Conservation (phyloP, 1,139 yeast genomes). For the Saccharomyces hybrid region DNA sequence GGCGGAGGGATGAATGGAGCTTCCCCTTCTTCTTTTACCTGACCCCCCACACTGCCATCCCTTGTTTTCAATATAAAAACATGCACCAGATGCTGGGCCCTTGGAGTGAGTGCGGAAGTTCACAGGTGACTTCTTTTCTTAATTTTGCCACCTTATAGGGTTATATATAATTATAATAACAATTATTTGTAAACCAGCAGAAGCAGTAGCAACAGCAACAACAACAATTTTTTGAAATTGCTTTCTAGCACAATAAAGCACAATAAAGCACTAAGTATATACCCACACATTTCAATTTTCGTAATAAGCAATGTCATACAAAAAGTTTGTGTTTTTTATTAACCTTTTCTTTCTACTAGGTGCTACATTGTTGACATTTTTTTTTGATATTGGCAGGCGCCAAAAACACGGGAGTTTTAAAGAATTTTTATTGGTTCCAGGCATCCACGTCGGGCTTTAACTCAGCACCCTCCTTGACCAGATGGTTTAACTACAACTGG, state of each 20-base stretch:
- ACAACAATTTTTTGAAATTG: too few relatives aligned
- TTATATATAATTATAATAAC: too few relatives aligned
- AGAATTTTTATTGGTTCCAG: constrained; percentile 57
- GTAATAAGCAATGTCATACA: constrained; percentile 12
- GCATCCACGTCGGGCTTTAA: constrained; percentile 52
- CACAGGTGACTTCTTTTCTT: neutral
- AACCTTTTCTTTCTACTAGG: constrained; percentile 29
- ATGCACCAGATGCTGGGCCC: neutral
- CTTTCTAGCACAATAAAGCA: neutral
- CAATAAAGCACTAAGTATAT: neutral
- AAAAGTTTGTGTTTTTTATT: constrained; percentile 20
- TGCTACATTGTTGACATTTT: constrained; percentile 44
- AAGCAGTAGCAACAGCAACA: neutral
- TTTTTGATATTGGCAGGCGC: constrained; percentile 60
- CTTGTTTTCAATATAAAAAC: neutral
- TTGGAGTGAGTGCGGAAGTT: neutral
- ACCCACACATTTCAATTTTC: neutral
- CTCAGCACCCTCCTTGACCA: constrained; percentile 39
- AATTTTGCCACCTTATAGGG: neutral
- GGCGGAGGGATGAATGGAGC: neutral
- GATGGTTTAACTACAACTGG: constrained; percentile 63
- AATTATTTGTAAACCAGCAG: too few relatives aligned
- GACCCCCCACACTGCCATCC: neutral
- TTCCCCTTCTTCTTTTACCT: neutral
- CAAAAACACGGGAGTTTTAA: constrained; percentile 39